A percentile compares a stretch with the other conserved stretches of the same genome.
These are phyloP conservation scores for Verticillium alfalfae DNA, from an alignment of 2,329 filamentous ascomycete genomes.

Conservation along the genomic window DNA sequence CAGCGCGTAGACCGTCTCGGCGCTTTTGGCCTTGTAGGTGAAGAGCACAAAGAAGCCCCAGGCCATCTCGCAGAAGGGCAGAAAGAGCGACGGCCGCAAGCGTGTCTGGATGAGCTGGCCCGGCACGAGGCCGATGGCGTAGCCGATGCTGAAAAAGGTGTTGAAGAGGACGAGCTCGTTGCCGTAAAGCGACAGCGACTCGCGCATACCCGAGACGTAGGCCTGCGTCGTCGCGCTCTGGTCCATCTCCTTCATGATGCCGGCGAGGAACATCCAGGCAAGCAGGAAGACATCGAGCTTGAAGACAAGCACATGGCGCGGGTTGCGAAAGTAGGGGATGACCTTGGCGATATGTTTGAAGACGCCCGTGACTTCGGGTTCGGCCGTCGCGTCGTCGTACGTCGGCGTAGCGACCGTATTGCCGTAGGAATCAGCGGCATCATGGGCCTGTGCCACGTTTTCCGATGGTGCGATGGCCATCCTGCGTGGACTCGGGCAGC, in stretches of 20 bases:
- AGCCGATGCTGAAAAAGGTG: slow-evolving; percentile 1
- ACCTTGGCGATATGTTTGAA: slow-evolving; percentile 10
- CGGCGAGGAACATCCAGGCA: slow-evolving; percentile 28
- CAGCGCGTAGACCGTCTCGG: slow-evolving; percentile 24
- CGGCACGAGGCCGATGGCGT: not conserved
- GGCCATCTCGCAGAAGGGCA: slow-evolving; percentile 30
- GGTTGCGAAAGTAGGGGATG: slow-evolving; percentile 20
- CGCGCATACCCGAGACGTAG: slow-evolving; percentile 28
- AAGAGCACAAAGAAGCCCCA: slow-evolving; percentile 18
- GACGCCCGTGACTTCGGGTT: slow-evolving; percentile 2
- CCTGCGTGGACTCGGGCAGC: too few species aligned
- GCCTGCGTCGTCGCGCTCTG: slow-evolving; percentile 28
- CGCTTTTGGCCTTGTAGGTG: slow-evolving; percentile 20
- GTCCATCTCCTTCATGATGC: slow-evolving; percentile 29
- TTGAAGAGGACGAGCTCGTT: slow-evolving; percentile 2
- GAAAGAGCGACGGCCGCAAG: slow-evolving; percentile 29
- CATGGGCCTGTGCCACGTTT: not conserved
- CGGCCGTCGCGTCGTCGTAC: not conserved
- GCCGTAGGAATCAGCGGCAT: not conserved
- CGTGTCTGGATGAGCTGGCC: slow-evolving; percentile 25
- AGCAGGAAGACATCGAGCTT: slow-evolving; percentile 27
- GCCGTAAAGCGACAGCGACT: not conserved
- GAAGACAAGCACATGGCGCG: slow-evolving; percentile 25
- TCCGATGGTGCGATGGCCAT: not conserved
- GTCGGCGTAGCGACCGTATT: not conserved